Conservation (phyloP, 306 rosid genomes). For the Acacia crassicarpa region DNA sequence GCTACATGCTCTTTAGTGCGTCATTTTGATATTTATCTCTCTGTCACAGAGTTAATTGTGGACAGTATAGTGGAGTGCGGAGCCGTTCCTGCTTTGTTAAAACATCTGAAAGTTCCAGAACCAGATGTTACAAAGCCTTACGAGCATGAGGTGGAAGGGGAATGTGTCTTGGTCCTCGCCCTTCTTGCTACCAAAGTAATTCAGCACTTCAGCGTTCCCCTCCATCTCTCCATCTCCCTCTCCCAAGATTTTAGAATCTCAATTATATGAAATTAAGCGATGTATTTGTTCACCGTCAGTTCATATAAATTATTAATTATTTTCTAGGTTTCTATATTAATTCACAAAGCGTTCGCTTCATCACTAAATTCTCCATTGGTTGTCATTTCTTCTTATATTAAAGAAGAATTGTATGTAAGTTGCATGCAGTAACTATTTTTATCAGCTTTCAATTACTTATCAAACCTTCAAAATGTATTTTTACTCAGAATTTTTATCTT, state of each 20-base stretch:
- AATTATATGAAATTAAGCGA: too few species aligned
- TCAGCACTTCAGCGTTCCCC: not conserved
- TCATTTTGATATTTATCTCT: not conserved
- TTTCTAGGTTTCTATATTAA: too few species aligned
- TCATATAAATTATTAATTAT: too few species aligned
- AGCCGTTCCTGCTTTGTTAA: conserved; percentile 48
- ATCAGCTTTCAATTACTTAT: not conserved
- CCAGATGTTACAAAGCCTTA: not conserved
- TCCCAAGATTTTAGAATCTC: too few species aligned
- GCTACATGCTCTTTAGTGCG: too few species aligned
- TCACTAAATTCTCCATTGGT: too few species aligned
- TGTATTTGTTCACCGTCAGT: too few species aligned
- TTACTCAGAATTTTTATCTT: conserved; percentile 9
- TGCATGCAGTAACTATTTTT: too few species aligned
- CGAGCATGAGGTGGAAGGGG: conserved; percentile 44
- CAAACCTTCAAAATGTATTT: not conserved
- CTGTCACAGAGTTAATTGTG: conserved; percentile 44
- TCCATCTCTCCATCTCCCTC: not conserved
- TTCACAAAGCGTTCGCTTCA: too few species aligned
- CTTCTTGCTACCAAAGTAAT: conserved; percentile 56
- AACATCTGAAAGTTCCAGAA: conserved; percentile 30
- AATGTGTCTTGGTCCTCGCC: conserved; percentile 42
- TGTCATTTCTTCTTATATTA: too few species aligned
- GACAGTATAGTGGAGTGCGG: conserved; percentile 34
- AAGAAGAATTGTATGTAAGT: too few species aligned